Evolutionary conservation across 441 rosid species (phyloP), one percentile per base, ranked within the genome.

Genomic region (Populus tomentosa): DNA sequence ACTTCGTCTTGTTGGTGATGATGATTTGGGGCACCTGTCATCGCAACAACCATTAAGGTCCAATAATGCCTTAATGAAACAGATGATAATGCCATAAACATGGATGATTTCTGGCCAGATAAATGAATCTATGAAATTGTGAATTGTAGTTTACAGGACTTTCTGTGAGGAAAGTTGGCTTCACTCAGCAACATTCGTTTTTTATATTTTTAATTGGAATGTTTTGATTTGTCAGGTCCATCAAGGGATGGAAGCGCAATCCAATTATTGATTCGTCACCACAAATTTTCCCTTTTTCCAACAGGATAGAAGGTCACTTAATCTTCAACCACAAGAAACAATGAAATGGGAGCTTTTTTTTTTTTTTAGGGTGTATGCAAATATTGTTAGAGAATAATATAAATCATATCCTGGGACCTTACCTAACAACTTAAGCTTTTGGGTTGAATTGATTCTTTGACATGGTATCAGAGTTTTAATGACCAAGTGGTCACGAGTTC

Each of bases 121-220:
- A 67, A 56, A 53, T 50, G 21, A 80, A 67, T 59, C 66, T 13
- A 61, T 46, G 56, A 46, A 1, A 42, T 13, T 42, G 6, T 66
- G 81, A 61, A 24, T 36, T 67, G 79, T 80, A 71, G 75, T 74
- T 74, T 71, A 74, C 77, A 77, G 74, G 20, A 21, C 68, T 26
- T 65, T 65, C 35, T 26, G 24, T 14, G 30, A 9, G 3, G 68
- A 4, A 26, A 65, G 14, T 1, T 65, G 28, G 68, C 35, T 9
- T 0, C 67, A 9, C 53, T 24, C 6, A 10, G 33, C 28, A 14
- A 14, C 69, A 13, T 66, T 66, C 38, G 16, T 30, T 30, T 8
- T 26, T 46, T 13, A 46, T 46, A 13, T 11, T 26, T 21, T 14
- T 26, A 72, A 8, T 18, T 64, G 24, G 40, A 65, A 74, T 24